Evolutionary conservation across 768 basidiomycete genomes (phyloP).

Genomic region (Kwoniella sp.): DNA sequence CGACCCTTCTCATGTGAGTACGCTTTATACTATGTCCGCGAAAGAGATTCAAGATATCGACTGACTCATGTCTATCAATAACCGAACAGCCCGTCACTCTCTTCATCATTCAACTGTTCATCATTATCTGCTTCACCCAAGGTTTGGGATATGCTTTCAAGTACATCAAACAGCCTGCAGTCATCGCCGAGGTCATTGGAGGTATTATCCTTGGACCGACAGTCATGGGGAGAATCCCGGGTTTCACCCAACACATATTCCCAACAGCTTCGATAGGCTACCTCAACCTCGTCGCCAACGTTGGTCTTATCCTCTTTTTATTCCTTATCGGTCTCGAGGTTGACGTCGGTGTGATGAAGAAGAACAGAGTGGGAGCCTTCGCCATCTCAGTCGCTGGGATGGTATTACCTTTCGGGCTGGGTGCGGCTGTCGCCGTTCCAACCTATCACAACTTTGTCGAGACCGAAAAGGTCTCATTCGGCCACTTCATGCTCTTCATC

Average conservation of each 20-base stretch:
- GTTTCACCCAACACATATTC: constrained; percentile 81
- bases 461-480: constrained; percentile 64
- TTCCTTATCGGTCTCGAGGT: constrained; percentile 86
- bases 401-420: constrained; percentile 75
- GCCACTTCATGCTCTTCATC: constrained; percentile 81
- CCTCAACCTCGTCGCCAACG: constrained; percentile 72
- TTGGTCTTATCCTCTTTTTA: constrained; percentile 64
- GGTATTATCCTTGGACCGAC: constrained; percentile 81
- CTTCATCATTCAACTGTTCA: constrained; percentile 61
- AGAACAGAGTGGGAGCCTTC: constrained; percentile 65
- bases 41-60: constrained; percentile 59
- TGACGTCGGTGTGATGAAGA: constrained; percentile 69
- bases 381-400: constrained; percentile 71
- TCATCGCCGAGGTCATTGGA: constrained; percentile 88
- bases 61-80: not conserved
- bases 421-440: constrained; percentile 73
- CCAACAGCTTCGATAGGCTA: constrained; percentile 67
- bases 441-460: constrained; percentile 70
- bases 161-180: constrained; percentile 82
- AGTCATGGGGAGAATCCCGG: constrained; percentile 76
- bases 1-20: constrained; percentile 69
- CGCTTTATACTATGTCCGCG: constrained; percentile 62
- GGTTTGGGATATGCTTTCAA: constrained; percentile 67
- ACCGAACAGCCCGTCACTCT: constrained; percentile 47
- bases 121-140: constrained; percentile 81